Conservation (phyloP, 2,329 filamentous ascomycete genomes). For the Cladosporium phlei region DNA sequence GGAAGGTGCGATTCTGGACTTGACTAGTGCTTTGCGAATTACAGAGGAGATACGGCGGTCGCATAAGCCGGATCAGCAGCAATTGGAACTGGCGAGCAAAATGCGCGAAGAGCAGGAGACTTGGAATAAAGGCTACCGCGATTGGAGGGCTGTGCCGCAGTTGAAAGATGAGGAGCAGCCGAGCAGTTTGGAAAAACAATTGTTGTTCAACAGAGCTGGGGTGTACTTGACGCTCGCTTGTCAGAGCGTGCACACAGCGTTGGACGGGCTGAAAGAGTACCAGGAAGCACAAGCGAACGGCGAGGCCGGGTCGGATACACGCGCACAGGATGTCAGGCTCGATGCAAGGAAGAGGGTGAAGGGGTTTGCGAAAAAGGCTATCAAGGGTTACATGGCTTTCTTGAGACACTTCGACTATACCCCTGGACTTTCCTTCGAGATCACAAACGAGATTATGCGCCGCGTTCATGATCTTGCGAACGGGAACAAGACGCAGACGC, state of each 20-base stretch:
- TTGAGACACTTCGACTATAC: constrained; percentile 74
- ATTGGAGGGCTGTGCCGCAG: constrained; percentile 48
- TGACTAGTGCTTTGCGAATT: constrained; percentile 62
- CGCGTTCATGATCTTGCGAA: constrained; percentile 56
- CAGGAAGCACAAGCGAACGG: constrained; percentile 27
- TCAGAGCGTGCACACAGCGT: constrained; percentile 55
- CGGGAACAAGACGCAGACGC: constrained; percentile 33
- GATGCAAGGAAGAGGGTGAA: constrained; percentile 67
- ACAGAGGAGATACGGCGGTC: constrained; percentile 37
- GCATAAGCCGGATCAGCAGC: constrained; percentile 47
- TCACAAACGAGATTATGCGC: constrained; percentile 54
- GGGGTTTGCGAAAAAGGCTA: constrained; percentile 67
- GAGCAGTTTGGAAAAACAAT: constrained; percentile 66
- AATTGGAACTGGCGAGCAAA: constrained; percentile 49
- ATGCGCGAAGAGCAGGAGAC: constrained; percentile 34
- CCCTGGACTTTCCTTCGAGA: constrained; percentile 59
- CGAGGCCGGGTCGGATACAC: constrained; percentile 41
- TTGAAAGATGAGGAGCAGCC: constrained; percentile 64
- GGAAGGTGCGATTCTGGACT: constrained; percentile 63
- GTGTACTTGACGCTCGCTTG: constrained; percentile 69
- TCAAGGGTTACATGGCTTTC: constrained; percentile 70
- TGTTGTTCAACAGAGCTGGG: constrained; percentile 70
- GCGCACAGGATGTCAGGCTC: constrained; percentile 45
- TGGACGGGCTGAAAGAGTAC: constrained; percentile 44
- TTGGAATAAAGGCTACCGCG: constrained; percentile 37